Percentiles rank a stretch among this genome's conserved stretches.
phyloP scores from a whole-genome alignment of 768 basidiomycete species.

The Tephrocybe sp. region DNA sequence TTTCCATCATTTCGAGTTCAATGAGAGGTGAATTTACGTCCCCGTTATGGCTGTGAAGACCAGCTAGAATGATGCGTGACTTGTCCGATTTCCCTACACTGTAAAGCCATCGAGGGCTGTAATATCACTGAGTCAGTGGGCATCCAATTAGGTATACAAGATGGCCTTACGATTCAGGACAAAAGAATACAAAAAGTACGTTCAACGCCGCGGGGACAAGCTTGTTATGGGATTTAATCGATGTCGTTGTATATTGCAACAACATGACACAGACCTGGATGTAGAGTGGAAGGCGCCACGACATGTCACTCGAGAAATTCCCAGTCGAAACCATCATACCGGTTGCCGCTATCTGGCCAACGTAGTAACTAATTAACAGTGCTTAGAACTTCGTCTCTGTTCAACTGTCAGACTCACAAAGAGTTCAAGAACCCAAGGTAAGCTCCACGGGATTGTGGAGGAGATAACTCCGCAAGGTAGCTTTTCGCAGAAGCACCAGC shows the following conservation, averaged over 20 bases:
- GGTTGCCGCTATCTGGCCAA: slow-evolving; percentile 52
- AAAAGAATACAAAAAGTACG: slow-evolving; percentile 41
- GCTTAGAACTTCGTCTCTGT: neutral
- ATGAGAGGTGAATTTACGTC: slow-evolving; percentile 49
- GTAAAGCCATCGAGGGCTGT: slow-evolving; percentile 53
- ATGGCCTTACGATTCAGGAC: slow-evolving; percentile 45
- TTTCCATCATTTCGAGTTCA: slow-evolving; percentile 49
- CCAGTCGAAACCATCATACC: slow-evolving; percentile 57
- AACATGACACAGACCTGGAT: slow-evolving; percentile 34
- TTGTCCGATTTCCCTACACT: slow-evolving; percentile 39
- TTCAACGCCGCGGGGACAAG: slow-evolving; percentile 46
- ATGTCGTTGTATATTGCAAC: neutral
- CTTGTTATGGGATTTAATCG: slow-evolving; percentile 16
- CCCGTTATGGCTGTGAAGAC: slow-evolving; percentile 43
- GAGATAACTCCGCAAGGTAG: slow-evolving; percentile 48
- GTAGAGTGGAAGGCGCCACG: slow-evolving; percentile 51
- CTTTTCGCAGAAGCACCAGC: slow-evolving; percentile 49
- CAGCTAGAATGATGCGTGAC: slow-evolving; percentile 43
- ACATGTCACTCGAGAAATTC: slow-evolving; percentile 33
- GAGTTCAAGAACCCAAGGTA: slow-evolving; percentile 52
- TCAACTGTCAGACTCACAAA: slow-evolving; percentile 29
- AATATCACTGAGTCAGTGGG: neutral
- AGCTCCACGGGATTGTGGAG: slow-evolving; percentile 45
- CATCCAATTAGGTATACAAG: neutral
- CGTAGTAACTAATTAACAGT: slow-evolving; percentile 36